Conservation (phyloP, 306 rosid species). For the Senna siamea region DNA sequence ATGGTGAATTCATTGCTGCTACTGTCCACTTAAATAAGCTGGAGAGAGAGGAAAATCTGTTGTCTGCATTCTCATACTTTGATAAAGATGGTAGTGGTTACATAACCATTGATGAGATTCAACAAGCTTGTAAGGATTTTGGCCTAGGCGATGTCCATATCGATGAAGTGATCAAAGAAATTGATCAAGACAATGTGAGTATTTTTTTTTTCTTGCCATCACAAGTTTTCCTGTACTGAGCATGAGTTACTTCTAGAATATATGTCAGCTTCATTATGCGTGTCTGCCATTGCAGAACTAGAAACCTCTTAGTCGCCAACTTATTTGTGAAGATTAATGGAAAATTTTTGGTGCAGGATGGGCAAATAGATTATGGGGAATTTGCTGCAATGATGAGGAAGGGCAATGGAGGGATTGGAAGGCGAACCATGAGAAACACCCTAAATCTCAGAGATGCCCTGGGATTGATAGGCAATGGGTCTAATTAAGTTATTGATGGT, state of each 20-base stretch:
- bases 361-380: slow-evolving; percentile 69
- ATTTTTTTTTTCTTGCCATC: neutral
- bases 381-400: slow-evolving; percentile 69
- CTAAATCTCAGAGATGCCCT: slow-evolving; percentile 54
- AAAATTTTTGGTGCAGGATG: slow-evolving; percentile 55
- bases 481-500: slow-evolving; percentile 50
- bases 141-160: slow-evolving; percentile 60
- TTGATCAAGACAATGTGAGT: slow-evolving; percentile 66
- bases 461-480: slow-evolving; percentile 45
- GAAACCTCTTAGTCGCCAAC: neutral
- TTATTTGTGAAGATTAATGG: slow-evolving; percentile 38
- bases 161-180: slow-evolving; percentile 65
- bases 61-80: slow-evolving; percentile 63
- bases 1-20: slow-evolving; percentile 68
- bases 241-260: slow-evolving; percentile 11
- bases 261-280: neutral
- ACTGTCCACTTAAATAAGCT: slow-evolving; percentile 66
- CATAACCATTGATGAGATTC: slow-evolving; percentile 67
- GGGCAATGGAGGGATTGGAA: slow-evolving; percentile 69
- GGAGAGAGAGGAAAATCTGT: slow-evolving; percentile 64
- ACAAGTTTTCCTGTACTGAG: slow-evolving; percentile 1
- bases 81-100: slow-evolving; percentile 71
- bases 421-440: slow-evolving; percentile 64
- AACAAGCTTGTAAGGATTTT: slow-evolving; percentile 67
- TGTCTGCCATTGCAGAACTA: neutral